Percentiles rank a stretch among this genome's conserved stretches.
Conservation (phyloP, 306 rosid genomes). For the Luffa acutangula region DNA sequence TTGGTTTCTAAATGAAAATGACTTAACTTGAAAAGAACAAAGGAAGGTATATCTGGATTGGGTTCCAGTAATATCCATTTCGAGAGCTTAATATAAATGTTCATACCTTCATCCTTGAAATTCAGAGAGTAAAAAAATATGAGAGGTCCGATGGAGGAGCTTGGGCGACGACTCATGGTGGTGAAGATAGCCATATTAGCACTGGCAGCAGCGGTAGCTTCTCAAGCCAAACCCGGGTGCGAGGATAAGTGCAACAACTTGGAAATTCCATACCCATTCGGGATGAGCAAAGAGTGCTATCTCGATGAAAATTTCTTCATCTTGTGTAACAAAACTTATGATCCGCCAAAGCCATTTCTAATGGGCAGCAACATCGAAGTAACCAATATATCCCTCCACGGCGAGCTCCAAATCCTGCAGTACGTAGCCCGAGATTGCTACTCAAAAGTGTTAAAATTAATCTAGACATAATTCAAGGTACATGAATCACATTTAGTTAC, state of each 20-base stretch:
- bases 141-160: not conserved
- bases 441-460: too few relatives aligned
- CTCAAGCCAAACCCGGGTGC: slow-evolving; percentile 17
- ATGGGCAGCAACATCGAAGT: not conserved
- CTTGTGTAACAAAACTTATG: not conserved
- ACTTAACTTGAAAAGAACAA: too few relatives aligned
- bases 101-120: too few relatives aligned
- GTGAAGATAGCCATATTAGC: not conserved
- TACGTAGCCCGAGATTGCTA: not conserved
- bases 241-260: slow-evolving; percentile 15
- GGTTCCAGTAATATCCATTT: too few relatives aligned
- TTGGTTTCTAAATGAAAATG: too few relatives aligned
- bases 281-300: slow-evolving; percentile 9
- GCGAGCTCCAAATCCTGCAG: not conserved
- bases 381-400: not conserved
- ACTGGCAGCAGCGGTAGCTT: not conserved
- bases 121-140: too few relatives aligned
- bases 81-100: too few relatives aligned
- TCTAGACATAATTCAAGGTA: too few relatives aligned
- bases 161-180: too few relatives aligned
- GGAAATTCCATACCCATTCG: slow-evolving; percentile 37
- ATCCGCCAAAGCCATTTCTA: not conserved
- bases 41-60: too few relatives aligned
- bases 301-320: not conserved
- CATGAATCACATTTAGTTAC: too few relatives aligned